Evolutionary conservation across 108 stramenopile genomes (phyloP), one percentile per base, ranked within the genome.

Genomic region (Craspedostauros australis): DNA sequence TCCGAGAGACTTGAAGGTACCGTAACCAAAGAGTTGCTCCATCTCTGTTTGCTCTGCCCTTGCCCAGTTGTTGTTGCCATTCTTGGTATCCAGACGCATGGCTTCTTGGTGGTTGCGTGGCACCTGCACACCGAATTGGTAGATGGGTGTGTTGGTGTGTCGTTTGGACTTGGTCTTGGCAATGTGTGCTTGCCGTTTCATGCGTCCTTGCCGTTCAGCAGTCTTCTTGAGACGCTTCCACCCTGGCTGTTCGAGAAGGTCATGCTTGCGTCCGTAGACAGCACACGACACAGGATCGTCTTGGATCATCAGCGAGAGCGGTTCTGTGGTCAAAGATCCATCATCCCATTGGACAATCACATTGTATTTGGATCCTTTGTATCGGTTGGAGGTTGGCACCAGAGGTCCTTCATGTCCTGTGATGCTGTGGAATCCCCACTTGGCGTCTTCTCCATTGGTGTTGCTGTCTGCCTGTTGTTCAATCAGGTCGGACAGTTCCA

Each of bases 221-320:
- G n/a, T n/a, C n/a, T n/a, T n/a, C n/a, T n/a, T n/a, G 21, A 74
- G 62, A n/a, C 64, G 45, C 45, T 55, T 64, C 73, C 73, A 75
- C 15, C 73, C 73, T n/a, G 63, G 54, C 12, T 19, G 16, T 19
- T 68, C 43, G 5, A 75, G 47, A 16, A 75, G 31, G 7, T 40
- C 39, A 18, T 75, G 53, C 3, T 68, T 52, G n/a, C 29, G 25
- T 7, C 51, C 67, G 43, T 75, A 75, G 15, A 60, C 48, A 8
- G 68, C 67, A n/a, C 36, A 39, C 5, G 73, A 58, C 16, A 69
- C 67, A 0, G 68, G 68, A 33, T 75, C 73, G 29, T 62, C 48
- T 9, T 43, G 21, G 12, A 46, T 39, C 15, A 65, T 27, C 20
- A 25, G 2, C 5, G 14, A 3, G 1, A 68, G 54, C 2, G 67